Evolutionary conservation across 2,329 filamentous ascomycete species (phyloP), one percentile per base, ranked within the genome.

Genomic region (Iodosphaeria phyllophila): DNA sequence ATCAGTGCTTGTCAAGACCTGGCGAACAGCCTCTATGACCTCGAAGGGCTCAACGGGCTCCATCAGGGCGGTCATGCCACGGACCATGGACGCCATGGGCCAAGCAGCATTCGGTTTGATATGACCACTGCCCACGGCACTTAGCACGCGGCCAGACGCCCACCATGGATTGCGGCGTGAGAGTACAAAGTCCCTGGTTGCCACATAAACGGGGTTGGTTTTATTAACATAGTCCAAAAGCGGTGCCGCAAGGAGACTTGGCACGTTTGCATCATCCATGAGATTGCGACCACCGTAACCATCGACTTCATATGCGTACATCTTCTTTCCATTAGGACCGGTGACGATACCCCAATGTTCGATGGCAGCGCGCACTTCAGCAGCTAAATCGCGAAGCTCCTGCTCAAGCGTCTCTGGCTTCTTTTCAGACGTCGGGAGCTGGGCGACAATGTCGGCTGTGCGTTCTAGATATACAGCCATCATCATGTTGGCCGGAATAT

Each of bases 11-110:
- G 39, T 39, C 13, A 47, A 33, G 6, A 48, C 29, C 28, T 36
- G 36, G 21, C 34, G 33, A 21, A 54, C 36, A 18, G 50, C 50
- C 6, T 39, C 35, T 10, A 50, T 39, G 31, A 47, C 46, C 34
- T 48, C 44, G n/a, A n/a, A n/a, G n/a, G n/a, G n/a, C n/a, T n/a
- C n/a, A n/a, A n/a, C n/a, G 26, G 18, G 24, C 22, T 46, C 43
- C 30, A 43, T 35, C 26, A 41, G 32, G 16, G 39, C 42, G 18
- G 82, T 92, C 60, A 86, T 64, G 17, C 78, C 74, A 43, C 78
- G 71, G 29, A 84, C 69, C 23, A 92, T 69, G 35, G 79, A 59
- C 22, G 70, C 77, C 79, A 92, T 91, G 2, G 83, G 82, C 83
- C 83, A 92, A 10, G 78, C 80, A 41, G 74, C 72, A 30, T 72